Base-by-base conservation (phyloP, 2,329 filamentous ascomycete species). In the Lecanicillium sp. region DNA sequence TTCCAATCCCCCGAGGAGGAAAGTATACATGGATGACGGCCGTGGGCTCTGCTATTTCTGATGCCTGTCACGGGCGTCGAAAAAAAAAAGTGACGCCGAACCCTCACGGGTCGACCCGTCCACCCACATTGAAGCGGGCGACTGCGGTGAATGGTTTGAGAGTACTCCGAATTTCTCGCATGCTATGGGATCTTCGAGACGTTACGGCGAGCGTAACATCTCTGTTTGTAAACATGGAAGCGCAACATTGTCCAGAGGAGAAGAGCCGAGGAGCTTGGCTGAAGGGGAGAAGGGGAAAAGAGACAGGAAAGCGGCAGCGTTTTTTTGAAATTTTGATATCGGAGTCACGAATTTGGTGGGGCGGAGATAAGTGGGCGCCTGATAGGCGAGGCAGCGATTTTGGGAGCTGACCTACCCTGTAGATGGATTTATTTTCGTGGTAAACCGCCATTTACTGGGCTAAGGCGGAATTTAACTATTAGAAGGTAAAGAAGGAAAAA, bases 1-100 rank as follows among this genome's bases (percentile, higher is more conserved):
- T 52, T 52, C 53, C 54, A 38, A 24, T 48, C 51, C 48, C 60
- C 52, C 60, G 60, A 61, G 66, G 7, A 8, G 11, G 32, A 35
- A 35, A 37, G 48, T 55, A 57, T 53, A 21, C 54, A 60, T 58
- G 53, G 52, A n/a, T n/a, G 52, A 54, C 54, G 58, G 56, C 60
- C 47, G 23, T 49, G 61, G 67, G 62, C 67, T 77, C 81, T 86
- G 83, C 83, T 75, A 55, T 90, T 87, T 89, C 85, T 90, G 83
- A 88, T 90, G 84, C 84, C 84, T 75, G 75, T 79, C 86, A 82
- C 84, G 84, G 75, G 77, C 84, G 81, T 78, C 73, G 65, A 61
- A n/a, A n/a, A n/a, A n/a, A n/a, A n/a, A n/a, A n/a, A n/a, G 64
- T 85, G 83, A 84, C 84, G 84, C 78, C 78, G 81, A 82, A 76